Percentiles rank a stretch among this genome's conserved stretches.
Conservation (phyloP, 2,329 filamentous ascomycete genomes). For the Diaporthe destruens region DNA sequence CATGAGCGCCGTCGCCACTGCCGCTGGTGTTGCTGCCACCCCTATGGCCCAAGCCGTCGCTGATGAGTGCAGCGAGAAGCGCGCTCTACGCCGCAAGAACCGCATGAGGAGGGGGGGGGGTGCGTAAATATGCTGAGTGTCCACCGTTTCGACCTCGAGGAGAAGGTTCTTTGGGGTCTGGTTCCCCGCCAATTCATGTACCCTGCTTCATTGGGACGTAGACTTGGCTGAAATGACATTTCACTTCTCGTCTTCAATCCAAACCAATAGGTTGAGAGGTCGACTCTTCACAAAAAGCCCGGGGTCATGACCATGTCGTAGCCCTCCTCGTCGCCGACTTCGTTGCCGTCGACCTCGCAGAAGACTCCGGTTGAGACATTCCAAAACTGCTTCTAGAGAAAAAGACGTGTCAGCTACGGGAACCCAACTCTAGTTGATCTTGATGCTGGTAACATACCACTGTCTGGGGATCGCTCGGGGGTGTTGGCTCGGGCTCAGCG, state of each 20-base stretch:
- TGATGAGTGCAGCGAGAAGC: background rate
- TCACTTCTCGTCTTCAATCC: no score
- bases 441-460: background rate
- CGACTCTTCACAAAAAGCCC: no score
- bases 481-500: no score
- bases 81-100: background rate
- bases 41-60: background rate
- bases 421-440: no score
- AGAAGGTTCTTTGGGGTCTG: background rate
- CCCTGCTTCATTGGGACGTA: no score
- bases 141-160: background rate
- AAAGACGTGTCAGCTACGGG: background rate
- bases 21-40: background rate
- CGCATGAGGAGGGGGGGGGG: background rate
- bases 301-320: background rate
- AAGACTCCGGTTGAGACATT: background rate
- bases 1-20: background rate
- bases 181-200: no score
- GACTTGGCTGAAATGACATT: background rate
- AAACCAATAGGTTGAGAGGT: no score
- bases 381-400: background rate
- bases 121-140: background rate
- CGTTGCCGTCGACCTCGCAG: background rate
- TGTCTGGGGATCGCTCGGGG: no score
- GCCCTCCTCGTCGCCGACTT: background rate